phyloP scores from a whole-genome alignment of 2,329 filamentous ascomycete species.

The Hypoxylon rubiginosum region DNA sequence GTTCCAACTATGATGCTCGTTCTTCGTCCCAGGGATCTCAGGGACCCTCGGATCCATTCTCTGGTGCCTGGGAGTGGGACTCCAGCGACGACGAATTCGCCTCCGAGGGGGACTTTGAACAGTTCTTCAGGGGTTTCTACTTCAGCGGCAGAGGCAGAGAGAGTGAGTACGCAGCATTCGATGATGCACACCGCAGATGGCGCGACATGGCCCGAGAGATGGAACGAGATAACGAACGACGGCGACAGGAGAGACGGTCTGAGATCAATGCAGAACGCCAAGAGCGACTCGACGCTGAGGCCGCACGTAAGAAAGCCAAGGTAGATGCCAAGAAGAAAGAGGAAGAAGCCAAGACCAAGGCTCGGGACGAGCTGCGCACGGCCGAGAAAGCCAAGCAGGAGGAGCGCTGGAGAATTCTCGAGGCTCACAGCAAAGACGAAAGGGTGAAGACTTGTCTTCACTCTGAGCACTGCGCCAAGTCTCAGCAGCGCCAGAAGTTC shows the following conservation, averaged over 20 bases:
- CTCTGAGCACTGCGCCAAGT: slow-evolving; percentile 43
- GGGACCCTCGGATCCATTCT: background rate
- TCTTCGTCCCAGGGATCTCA: background rate
- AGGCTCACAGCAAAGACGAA: slow-evolving; percentile 38
- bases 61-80: too few relatives aligned
- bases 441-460: slow-evolving; percentile 42
- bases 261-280: slow-evolving; percentile 1
- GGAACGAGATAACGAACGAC: slow-evolving; percentile 7
- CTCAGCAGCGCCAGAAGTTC: slow-evolving; percentile 42
- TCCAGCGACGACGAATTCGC: background rate
- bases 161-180: background rate
- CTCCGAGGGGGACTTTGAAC: background rate
- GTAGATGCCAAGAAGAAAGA: slow-evolving; percentile 25
- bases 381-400: slow-evolving; percentile 39
- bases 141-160: background rate
- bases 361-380: background rate
- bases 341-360: slow-evolving; percentile 17
- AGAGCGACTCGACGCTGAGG: slow-evolving; percentile 7
- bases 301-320: slow-evolving; percentile 4
- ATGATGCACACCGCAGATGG: background rate
- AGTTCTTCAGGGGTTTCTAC: too few relatives aligned
- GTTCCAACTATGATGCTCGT: slow-evolving; percentile 41
- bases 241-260: background rate
- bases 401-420: slow-evolving; percentile 34
- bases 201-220: background rate